Base-by-base conservation (phyloP, 345 rosid species). In the Acer campestre region DNA sequence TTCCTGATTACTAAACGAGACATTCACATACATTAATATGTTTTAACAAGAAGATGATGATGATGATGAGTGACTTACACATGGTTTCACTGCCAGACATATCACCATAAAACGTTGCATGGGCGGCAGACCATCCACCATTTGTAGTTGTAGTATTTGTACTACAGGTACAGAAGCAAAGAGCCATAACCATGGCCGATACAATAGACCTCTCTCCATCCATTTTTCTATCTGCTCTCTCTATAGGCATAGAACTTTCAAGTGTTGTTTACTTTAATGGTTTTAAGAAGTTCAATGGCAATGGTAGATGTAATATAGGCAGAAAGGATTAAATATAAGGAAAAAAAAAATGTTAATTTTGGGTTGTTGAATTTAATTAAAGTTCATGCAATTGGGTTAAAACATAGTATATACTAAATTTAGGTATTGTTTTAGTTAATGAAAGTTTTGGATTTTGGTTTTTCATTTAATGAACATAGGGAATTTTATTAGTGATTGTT, bases 41-140 rank as follows among this genome's bases (percentile, higher is more conserved):
- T 18, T 56, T 56, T 1, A n/a, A 4, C 2, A 56, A 56, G n/a
- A 16, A 10, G 40, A 16, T 49, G 58, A 48, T 29, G 38, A 35
- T 35, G 38, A 35, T 4, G 6, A 35, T 4, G 7, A 16, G 38
- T 27, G n/a, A 61, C 66, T 73, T 8, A 73, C 76, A 2, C 76
- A 73, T 73, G 53, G 76, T 73, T 42, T 22, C 76, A 3, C 1
- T 2, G 68, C 68, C 76, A 3, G 2, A 3, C 59, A 73, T 73
- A 42, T 73, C 76, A 6, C 76, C 68, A 44, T 73, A 73, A 46
- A 73, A 73, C 3, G 76, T 61, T 23, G 76, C 76, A 61, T 73
- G 76, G 6, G 76, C 76, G 20, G 20, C 38, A 14, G 40, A 42
- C 76, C 76, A 73, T 8, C 1, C 68, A 61, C 1, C 6, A 4